Evolutionary conservation across 1,284 basidiomycete species (phyloP).

Genomic region (Papiliotrema nemorosa): DNA sequence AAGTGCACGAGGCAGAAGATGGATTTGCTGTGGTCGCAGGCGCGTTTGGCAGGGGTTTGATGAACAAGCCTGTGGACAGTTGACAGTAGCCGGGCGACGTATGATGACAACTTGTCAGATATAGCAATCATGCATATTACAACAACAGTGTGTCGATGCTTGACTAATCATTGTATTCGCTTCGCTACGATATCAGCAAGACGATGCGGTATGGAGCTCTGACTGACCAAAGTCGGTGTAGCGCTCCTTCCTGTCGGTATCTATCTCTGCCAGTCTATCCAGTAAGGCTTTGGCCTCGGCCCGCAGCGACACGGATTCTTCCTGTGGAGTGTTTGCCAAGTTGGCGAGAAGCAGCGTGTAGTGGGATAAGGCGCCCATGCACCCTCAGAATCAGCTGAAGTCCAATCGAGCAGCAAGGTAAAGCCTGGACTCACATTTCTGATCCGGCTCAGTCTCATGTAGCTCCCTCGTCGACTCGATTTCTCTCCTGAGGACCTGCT

Average conservation of each 20-base stretch:
- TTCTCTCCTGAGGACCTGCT: conserved; percentile 66
- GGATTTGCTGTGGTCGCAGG: conserved; percentile 77
- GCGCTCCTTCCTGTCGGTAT: conserved; percentile 42
- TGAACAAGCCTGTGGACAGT: conserved; percentile 37
- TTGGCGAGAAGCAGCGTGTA: conserved; percentile 54
- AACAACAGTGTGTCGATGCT: neutral
- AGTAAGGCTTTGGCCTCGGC: conserved; percentile 33
- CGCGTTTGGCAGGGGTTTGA: conserved; percentile 71
- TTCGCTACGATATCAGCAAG: neutral
- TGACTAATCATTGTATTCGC: neutral
- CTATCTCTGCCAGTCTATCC: conserved; percentile 37
- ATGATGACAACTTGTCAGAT: neutral
- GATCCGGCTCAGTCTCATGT: conserved; percentile 84
- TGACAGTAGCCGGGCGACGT: neutral
- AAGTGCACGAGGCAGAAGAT: conserved; percentile 77
- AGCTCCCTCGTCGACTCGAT: conserved; percentile 77
- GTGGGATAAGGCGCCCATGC: conserved; percentile 83
- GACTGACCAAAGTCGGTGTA: conserved; percentile 42
- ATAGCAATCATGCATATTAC: conserved; percentile 8
- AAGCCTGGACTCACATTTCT: conserved; percentile 72
- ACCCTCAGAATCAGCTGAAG: conserved; percentile 59
- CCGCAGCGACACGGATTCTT: conserved; percentile 14
- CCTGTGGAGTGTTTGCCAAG: conserved; percentile 3
- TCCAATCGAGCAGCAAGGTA: no score
- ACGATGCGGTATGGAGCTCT: neutral